These are phyloP conservation scores for Hygrophila difformis DNA, from an alignment of 257 asterid species.

Conservation along the genomic window DNA sequence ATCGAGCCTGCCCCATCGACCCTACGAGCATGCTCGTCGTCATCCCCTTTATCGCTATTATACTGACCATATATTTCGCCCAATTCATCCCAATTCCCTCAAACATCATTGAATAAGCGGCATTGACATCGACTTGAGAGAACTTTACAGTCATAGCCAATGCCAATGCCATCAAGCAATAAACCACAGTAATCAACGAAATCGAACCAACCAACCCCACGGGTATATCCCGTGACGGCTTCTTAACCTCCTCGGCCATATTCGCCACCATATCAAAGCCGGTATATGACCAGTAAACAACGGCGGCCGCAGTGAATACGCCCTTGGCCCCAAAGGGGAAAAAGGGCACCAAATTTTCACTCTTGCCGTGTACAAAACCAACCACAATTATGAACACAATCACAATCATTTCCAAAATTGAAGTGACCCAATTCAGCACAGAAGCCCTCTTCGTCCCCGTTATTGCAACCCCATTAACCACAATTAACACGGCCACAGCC, in stretches of 20 bases:
- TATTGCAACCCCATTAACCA: constrained; percentile 71
- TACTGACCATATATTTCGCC: constrained; percentile 81
- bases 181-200: constrained; percentile 70
- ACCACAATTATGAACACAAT: constrained; percentile 68
- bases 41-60: constrained; percentile 89
- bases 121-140: constrained; percentile 64
- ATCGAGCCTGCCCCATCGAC: constrained; percentile 94
- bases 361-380: constrained; percentile 56
- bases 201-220: constrained; percentile 79
- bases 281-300: constrained; percentile 90
- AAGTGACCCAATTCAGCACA: constrained; percentile 56
- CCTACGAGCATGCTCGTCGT: constrained; percentile 91
- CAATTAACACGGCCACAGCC: constrained; percentile 47
- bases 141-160: constrained; percentile 69
- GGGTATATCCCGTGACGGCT: constrained; percentile 80
- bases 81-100: constrained; percentile 64
- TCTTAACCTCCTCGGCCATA: constrained; percentile 92
- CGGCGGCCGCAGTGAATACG: constrained; percentile 75
- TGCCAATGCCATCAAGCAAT: constrained; percentile 77
- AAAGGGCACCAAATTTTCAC: constrained; percentile 59
- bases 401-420: constrained; percentile 39
- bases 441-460: constrained; percentile 63
- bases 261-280: constrained; percentile 96
- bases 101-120: constrained; percentile 77
- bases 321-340: constrained; percentile 71